Base-by-base conservation (phyloP, 192 early-diverging fungal species). In the Funneliformis geosporum region DNA sequence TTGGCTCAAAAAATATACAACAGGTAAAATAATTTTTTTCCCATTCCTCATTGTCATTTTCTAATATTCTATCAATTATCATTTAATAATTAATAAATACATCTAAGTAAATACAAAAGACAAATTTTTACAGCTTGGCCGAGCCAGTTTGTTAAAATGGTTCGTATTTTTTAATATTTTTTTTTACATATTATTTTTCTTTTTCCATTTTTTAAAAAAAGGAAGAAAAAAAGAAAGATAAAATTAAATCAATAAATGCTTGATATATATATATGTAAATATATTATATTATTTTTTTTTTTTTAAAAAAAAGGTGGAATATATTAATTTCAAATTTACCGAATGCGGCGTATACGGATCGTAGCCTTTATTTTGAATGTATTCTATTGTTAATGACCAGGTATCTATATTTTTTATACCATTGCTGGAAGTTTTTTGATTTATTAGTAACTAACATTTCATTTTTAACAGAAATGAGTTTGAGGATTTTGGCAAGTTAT, bases 371-470 rank as follows among this genome's bases (percentile, higher is more conserved):
- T 64, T 76, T 76, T 43, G 75, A 76, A 64, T 76, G 75, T 40
- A 76, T 76, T n/a, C 25, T 76, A 11, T 40, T 40, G 7, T 76
- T 76, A 46, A 76, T 76, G 75, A 76, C 75, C 10, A 76, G 75
- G 75, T 76, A 50, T 73, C 11, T 4, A 64, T 65, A 33, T 65
- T 28, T 16, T 8, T 23, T 62, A 55, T 50, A 46, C 60, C n/a
- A 60, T 75, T 21, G 4, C 38, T 40, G 11, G 21, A 8, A 61
- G 21, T 75, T 60, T 38, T 39, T 18, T 27, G 33, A 16, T 8
- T 60, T 43, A 16, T 75, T 16, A 75, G 12, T 75, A 60, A 39
- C 59, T 33, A 18, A 55, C 60, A 21, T n/a, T 60, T 75, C 12
- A 60, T 27, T 73, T 50, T 23, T 23, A 14, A 60, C 21, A 75